A percentile compares a stretch with the other conserved stretches of the same genome.
These are phyloP conservation scores for Paramarasmius palmivorus DNA, from an alignment of 1,284 basidiomycete genomes.

Conservation along the genomic window DNA sequence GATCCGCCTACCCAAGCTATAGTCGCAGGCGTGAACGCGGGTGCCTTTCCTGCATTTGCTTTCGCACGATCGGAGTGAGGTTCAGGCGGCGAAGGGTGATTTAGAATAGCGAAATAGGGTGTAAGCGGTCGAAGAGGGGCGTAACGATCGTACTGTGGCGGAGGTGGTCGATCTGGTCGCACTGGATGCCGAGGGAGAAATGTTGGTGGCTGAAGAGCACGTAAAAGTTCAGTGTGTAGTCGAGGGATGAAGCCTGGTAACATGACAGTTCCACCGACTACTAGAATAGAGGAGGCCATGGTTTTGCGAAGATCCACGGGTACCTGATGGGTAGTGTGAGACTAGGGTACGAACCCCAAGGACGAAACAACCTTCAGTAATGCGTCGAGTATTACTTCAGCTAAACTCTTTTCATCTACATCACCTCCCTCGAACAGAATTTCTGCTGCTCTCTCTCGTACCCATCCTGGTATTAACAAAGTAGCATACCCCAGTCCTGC, in stretches of 20 bases:
- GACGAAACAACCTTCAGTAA: conserved; percentile 64
- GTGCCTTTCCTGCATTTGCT: conserved; percentile 76
- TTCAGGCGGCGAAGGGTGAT: conserved; percentile 67
- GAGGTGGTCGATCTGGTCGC: conserved; percentile 39
- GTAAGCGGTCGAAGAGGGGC: conserved; percentile 67
- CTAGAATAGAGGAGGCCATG: conserved; percentile 79
- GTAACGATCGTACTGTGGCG: conserved; percentile 70
- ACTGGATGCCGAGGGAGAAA: conserved; percentile 32
- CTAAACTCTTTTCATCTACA: conserved; percentile 79
- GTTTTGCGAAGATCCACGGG: conserved; percentile 87
- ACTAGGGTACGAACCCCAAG: background rate
- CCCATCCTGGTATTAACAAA: conserved; percentile 90
- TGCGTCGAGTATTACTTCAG: conserved; percentile 77
- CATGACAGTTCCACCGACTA: conserved; percentile 89
- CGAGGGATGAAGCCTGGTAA: conserved; percentile 91
- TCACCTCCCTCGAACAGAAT: conserved; percentile 90
- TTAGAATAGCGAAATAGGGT: conserved; percentile 77
- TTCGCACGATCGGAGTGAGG: conserved; percentile 43
- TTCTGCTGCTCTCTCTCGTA: conserved; percentile 89
- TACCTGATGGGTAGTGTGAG: conserved; percentile 48
- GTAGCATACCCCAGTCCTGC: conserved; percentile 66
- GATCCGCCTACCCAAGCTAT: conserved; percentile 94
- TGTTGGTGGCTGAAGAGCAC: conserved; percentile 52
- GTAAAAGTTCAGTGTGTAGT: conserved; percentile 74
- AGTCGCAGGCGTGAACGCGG: conserved; percentile 78